phyloP scores from a whole-genome alignment of 495 filamentous ascomycete species.

The Aspergillus biplanus region DNA sequence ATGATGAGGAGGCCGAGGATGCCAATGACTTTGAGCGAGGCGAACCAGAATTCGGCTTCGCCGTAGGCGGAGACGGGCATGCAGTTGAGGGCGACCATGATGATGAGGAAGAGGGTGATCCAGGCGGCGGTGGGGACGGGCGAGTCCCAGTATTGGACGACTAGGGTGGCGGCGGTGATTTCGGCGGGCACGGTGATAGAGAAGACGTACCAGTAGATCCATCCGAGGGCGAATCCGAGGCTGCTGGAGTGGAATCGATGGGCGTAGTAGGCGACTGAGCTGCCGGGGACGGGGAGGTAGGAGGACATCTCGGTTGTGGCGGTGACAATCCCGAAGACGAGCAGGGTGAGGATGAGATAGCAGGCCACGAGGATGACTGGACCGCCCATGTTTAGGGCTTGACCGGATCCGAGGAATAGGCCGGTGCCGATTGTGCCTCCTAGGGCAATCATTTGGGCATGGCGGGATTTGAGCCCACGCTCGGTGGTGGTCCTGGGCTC shows the following conservation, averaged over 20 bases:
- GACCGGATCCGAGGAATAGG: conserved; percentile 52
- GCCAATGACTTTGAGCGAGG: conserved; percentile 4
- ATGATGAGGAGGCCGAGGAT: conserved; percentile 3
- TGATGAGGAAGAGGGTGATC: conserved; percentile 8
- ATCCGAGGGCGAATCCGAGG: background rate
- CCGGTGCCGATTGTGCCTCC: conserved; percentile 63
- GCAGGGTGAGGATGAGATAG: conserved; percentile 51
- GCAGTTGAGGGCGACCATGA: conserved; percentile 6
- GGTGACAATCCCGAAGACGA: conserved; percentile 59
- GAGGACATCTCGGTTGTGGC: conserved; percentile 38
- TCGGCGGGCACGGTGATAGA: conserved; percentile 66
- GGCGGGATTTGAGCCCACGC: background rate
- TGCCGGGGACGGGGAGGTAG: background rate
- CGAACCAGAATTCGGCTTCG: conserved; percentile 7
- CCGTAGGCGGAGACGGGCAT: background rate
- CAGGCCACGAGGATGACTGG: conserved; percentile 65
- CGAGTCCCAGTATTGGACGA: background rate
- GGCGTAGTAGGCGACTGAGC: conserved; percentile 30
- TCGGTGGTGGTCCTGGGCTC: background rate
- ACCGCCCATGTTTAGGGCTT: conserved; percentile 55
- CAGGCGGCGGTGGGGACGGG: conserved; percentile 7
- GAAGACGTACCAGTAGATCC: conserved; percentile 50
- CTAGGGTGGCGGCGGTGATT: conserved; percentile 43
- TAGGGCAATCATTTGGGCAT: conserved; percentile 1
- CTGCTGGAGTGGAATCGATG: conserved; percentile 2